These are phyloP conservation scores for Ensete glaucum DNA, from an alignment of 176 grass and related monocot species.

Conservation along the genomic window DNA sequence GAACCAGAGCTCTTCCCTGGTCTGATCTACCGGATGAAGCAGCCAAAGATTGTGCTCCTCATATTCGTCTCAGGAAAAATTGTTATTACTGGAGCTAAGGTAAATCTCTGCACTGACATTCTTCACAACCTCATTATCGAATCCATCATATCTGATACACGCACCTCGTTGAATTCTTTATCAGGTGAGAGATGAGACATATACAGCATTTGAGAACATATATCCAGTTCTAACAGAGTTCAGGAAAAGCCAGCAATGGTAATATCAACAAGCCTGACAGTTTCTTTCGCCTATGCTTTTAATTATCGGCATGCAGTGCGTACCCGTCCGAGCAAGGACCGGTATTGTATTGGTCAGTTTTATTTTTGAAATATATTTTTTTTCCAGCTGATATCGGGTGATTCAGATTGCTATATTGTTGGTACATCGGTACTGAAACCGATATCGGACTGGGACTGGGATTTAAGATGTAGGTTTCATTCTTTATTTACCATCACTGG, in stretches of 20 bases:
- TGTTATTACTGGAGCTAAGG: slow-evolving; percentile 59
- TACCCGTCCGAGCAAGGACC: too few species aligned
- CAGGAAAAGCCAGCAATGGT: slow-evolving; percentile 40
- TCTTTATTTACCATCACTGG: background rate
- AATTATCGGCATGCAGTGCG: too few species aligned
- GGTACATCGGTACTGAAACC: too few species aligned
- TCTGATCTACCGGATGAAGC: slow-evolving; percentile 57
- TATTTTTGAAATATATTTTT: too few species aligned
- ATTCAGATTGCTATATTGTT: too few species aligned
- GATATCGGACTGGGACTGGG: too few species aligned
- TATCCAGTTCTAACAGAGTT: slow-evolving; percentile 53
- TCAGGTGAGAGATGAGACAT: slow-evolving; percentile 35
- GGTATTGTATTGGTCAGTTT: too few species aligned
- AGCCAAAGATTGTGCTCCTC: slow-evolving; percentile 58
- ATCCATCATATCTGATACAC: background rate
- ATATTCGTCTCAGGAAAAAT: slow-evolving; percentile 75
- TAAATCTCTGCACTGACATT: background rate
- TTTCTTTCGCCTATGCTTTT: too few species aligned
- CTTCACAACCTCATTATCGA: background rate
- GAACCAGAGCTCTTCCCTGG: slow-evolving; percentile 68
- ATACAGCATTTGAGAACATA: slow-evolving; percentile 59
- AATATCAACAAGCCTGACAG: background rate
- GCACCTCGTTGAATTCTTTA: background rate
- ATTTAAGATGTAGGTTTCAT: too few species aligned
- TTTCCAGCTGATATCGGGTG: too few species aligned